Percentiles rank a stretch among this genome's conserved stretches.
Evolutionary conservation across 169 alveolate species (phyloP).

Genomic region (Babesia sp.): DNA sequence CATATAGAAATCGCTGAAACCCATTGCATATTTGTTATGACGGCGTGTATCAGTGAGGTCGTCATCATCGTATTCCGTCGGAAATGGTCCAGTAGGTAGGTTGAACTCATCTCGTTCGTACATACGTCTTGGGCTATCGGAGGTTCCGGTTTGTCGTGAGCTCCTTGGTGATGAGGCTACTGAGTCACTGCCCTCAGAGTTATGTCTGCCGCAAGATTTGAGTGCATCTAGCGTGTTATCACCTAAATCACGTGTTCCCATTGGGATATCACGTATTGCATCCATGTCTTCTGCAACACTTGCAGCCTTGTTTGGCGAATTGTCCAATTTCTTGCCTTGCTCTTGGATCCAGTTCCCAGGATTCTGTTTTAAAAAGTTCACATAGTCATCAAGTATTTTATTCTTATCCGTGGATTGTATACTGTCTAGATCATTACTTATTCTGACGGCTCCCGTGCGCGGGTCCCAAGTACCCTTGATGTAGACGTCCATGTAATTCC

Average conservation of each 20-base stretch:
- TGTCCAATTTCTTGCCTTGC: background rate
- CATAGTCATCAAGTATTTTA: constrained; percentile 23
- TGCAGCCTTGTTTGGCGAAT: background rate
- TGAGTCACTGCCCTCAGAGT: background rate
- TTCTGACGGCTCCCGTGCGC: constrained; percentile 40
- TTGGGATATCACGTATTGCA: background rate
- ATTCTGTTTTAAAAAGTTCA: constrained; percentile 44
- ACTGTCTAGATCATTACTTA: constrained; percentile 50
- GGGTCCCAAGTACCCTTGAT: constrained; percentile 56
- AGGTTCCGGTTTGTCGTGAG: background rate
- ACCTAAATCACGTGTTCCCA: too few relatives aligned
- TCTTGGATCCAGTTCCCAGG: constrained; percentile 41
- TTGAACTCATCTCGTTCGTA: constrained; percentile 28
- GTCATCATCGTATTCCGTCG: background rate
- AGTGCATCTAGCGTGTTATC: background rate
- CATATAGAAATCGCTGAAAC: constrained; percentile 7
- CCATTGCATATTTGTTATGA: constrained; percentile 13
- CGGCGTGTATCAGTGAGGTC: background rate
- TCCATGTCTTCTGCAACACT: background rate
- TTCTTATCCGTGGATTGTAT: constrained; percentile 10
- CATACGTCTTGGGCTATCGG: background rate
- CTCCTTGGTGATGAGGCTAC: constrained; percentile 1
- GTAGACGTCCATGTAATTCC: constrained; percentile 22
- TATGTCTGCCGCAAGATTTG: background rate
- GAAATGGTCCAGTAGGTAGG: constrained; percentile 12